These are phyloP conservation scores for Candida pseudofarinosa DNA, from an alignment of 805 yeast genomes.

Conservation along the genomic window DNA sequence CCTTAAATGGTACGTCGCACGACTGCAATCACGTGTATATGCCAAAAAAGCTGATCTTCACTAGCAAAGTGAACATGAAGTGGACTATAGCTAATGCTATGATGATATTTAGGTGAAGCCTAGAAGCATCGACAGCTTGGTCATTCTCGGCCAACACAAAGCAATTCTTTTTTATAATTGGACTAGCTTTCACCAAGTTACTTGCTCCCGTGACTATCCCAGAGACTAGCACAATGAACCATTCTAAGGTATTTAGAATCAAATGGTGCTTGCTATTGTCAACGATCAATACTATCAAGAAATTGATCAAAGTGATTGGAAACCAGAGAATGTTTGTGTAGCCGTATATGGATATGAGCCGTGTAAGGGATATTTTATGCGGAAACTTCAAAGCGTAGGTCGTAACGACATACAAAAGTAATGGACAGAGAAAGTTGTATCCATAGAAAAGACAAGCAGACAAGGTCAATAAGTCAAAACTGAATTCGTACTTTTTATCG, in stretches of 20 bases:
- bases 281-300: slow-evolving; percentile 53
- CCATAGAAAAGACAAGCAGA: slow-evolving; percentile 73
- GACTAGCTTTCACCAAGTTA: slow-evolving; percentile 45
- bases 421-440: slow-evolving; percentile 67
- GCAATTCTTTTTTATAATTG: slow-evolving; percentile 32
- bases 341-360: slow-evolving; percentile 73
- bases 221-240: slow-evolving; percentile 60
- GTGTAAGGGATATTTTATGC: slow-evolving; percentile 48
- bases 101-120: slow-evolving; percentile 30
- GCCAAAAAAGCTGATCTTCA: slow-evolving; percentile 60
- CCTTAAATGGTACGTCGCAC: background rate
- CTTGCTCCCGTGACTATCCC: slow-evolving; percentile 58
- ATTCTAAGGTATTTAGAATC: slow-evolving; percentile 51
- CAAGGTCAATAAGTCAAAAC: slow-evolving; percentile 59
- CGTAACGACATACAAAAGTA: slow-evolving; percentile 46
- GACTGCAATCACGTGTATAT: background rate
- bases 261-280: slow-evolving; percentile 27
- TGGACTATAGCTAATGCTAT: slow-evolving; percentile 47
- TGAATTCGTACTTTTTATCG: slow-evolving; percentile 49
- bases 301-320: slow-evolving; percentile 66
- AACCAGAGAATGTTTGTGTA: slow-evolving; percentile 82
- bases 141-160: slow-evolving; percentile 23
- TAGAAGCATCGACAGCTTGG: slow-evolving; percentile 27
- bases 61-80: slow-evolving; percentile 55
- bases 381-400: slow-evolving; percentile 53